phyloP scores from a whole-genome alignment of 495 filamentous ascomycete species.

The Penicillium waksmanii region DNA sequence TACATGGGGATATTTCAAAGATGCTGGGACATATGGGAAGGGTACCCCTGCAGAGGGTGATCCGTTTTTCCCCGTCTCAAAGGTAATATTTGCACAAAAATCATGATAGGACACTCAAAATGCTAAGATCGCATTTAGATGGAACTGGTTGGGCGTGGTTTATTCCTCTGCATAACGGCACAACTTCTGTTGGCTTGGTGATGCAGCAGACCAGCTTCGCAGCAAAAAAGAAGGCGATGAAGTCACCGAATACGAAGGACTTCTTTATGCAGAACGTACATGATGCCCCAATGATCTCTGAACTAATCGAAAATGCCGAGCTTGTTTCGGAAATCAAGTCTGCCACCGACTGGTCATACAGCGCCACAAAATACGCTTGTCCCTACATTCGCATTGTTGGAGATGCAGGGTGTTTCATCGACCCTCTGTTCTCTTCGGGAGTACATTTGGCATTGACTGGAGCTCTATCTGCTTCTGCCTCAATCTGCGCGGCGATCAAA shows the following conservation, averaged over 20 bases:
- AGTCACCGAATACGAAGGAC: conserved; percentile 22
- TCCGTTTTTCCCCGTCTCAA: conserved; percentile 38
- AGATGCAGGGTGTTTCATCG: conserved; percentile 50
- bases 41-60: conserved; percentile 18
- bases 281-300: conserved; percentile 23
- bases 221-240: conserved; percentile 33
- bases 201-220: conserved; percentile 34
- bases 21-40: conserved; percentile 22
- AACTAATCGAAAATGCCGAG: conserved; percentile 32
- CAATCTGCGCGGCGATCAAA: conserved; percentile 33
- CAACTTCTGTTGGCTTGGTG: conserved; percentile 40
- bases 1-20: conserved; percentile 45
- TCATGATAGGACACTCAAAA: neutral
- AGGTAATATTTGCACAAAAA: neutral
- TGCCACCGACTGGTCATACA: conserved; percentile 51
- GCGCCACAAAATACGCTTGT: conserved; percentile 41
- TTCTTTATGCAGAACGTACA: conserved; percentile 48
- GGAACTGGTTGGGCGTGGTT: conserved; percentile 43
- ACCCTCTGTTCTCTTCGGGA: conserved; percentile 50
- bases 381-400: conserved; percentile 40
- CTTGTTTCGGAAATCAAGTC: conserved; percentile 40
- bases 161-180: conserved; percentile 36
- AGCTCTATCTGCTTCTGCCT: conserved; percentile 51
- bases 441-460: conserved; percentile 51
- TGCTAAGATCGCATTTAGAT: neutral